Evolutionary conservation across 1,284 basidiomycete species (phyloP).

Genomic region (Uromyces viciae-fabae): DNA sequence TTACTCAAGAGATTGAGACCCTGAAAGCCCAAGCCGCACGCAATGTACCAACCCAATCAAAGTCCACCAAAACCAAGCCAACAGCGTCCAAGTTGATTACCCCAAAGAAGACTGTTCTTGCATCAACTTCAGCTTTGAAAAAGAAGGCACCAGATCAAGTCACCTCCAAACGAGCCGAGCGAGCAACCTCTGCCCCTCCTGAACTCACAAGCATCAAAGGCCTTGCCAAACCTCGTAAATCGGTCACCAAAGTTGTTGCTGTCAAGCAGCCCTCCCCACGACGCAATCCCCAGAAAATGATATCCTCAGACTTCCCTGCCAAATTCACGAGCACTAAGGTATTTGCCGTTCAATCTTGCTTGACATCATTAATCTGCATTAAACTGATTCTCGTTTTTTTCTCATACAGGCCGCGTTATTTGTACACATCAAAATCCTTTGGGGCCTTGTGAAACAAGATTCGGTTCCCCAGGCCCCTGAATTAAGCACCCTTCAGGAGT

Average conservation of each 20-base stretch:
- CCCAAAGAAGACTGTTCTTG: neutral
- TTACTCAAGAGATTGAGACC: neutral
- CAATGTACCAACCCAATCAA: neutral
- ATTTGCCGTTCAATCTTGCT: no score
- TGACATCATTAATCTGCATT: no score
- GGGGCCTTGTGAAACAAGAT: slow-evolving; percentile 31
- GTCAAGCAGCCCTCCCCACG: neutral
- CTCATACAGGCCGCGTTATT: neutral
- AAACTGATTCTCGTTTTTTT: no score
- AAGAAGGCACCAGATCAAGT: neutral
- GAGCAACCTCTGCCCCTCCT: neutral
- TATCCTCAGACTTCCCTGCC: neutral
- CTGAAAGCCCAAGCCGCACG: neutral
- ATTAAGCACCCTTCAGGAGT: neutral
- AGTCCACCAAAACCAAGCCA: neutral
- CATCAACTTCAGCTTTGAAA: neutral
- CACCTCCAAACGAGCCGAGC: neutral
- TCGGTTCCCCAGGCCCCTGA: slow-evolving; percentile 8
- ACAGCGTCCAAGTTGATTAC: neutral
- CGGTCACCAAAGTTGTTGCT: neutral
- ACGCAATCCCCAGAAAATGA: slow-evolving; percentile 9
- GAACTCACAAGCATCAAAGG: neutral
- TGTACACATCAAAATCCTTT: slow-evolving; percentile 23
- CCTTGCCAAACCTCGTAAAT: neutral
- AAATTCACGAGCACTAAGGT: neutral